Conservation (phyloP, 441 rosid species). For the Adansonia gregorii region DNA sequence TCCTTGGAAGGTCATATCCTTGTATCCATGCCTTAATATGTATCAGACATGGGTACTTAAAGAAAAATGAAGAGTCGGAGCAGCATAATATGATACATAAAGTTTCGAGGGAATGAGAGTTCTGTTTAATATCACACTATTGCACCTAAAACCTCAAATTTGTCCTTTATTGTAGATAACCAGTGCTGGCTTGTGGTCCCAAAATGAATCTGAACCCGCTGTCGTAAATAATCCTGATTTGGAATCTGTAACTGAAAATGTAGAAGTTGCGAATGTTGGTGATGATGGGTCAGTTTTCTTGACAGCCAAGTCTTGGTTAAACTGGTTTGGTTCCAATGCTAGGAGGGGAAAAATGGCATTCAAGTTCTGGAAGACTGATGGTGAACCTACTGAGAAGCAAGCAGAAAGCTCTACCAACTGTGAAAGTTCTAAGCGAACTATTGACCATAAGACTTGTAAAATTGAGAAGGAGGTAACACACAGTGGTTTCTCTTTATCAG, state of each 20-base stretch:
- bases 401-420: constrained; percentile 49
- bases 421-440: constrained; percentile 42
- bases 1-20: no score
- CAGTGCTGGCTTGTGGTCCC: constrained; percentile 90
- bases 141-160: constrained; percentile 25
- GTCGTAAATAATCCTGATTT: constrained; percentile 40
- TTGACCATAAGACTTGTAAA: constrained; percentile 48
- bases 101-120: background rate
- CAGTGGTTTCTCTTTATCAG: constrained; percentile 59
- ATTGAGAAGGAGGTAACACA: constrained; percentile 59
- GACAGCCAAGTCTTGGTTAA: constrained; percentile 52
- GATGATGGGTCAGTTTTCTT: constrained; percentile 50
- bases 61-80: no score
- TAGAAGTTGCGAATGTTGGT: constrained; percentile 49
- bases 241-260: constrained; percentile 39
- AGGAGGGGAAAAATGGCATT: constrained; percentile 48
- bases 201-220: constrained; percentile 49
- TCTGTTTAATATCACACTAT: background rate
- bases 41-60: no score
- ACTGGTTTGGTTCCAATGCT: constrained; percentile 55
- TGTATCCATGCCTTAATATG: no score
- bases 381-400: constrained; percentile 49
- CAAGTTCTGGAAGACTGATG: constrained; percentile 56
- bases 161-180: constrained; percentile 63
- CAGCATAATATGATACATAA: background rate